Evolutionary conservation across 768 basidiomycete genomes (phyloP), one percentile per base, ranked within the genome.

Genomic region (Tephrocybe sp.): DNA sequence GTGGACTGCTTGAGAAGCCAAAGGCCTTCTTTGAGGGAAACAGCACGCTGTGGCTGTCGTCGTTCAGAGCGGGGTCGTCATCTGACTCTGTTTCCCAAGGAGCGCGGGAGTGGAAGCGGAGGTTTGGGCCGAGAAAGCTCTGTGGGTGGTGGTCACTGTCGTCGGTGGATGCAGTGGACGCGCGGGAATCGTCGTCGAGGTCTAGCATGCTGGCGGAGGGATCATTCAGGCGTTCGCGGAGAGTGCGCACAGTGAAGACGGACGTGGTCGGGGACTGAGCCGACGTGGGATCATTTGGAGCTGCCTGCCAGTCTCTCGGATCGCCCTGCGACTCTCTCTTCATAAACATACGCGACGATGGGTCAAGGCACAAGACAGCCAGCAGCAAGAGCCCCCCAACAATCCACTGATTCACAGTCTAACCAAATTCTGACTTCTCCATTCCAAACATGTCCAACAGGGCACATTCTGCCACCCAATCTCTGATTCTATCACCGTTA

Each of bases 101-200:
- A 15, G 90, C 86, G 21, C 79, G 85, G 55, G 86, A 88, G 66
- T 90, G 87, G 62, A 90, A 83, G 45, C 84, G 83, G 78, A 91
- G 88, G 67, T 83, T 90, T 25, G 90, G 90, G n/a, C 90, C 90
- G 28, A 86, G 80, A 42, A 85, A 70, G 60, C 86, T 90, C 39
- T 73, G 17, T 64, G 65, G 20, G 73, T 70, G 41, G 76, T 73
- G 65, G 30, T 64, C 59, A 20, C 65, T 54, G 40, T 68, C 61
- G 14, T 57, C 43, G 25, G 64, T 61, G 36, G 66, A 62, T 17
- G 67, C 58, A 12, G 65, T 59, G 20, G 74, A 73, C 55, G 65
- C 64, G 58, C 70, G 64, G 50, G 67, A 51, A 58, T 85, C 80
- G 58, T 84, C 79, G 57, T 82, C 81, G 36, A 84, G 68, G 56